Conservation (phyloP, 805 yeast species). For the Candida corydali region DNA sequence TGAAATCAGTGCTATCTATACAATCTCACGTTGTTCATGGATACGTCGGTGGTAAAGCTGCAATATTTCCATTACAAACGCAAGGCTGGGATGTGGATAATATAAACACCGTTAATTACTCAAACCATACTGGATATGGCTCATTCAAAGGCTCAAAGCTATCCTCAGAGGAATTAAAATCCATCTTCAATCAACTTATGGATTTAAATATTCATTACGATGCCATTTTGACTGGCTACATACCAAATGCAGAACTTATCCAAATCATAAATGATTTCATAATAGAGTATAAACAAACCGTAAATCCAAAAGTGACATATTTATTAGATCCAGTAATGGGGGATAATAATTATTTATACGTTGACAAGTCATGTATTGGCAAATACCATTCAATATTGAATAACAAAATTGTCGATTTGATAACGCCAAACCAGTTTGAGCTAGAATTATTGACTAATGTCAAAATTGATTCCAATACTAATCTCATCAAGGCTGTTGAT, state of each 20-base stretch:
- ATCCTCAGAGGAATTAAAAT: slow-evolving; percentile 36
- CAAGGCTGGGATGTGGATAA: slow-evolving; percentile 92
- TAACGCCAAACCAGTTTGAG: slow-evolving; percentile 92
- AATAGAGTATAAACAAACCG: slow-evolving; percentile 26
- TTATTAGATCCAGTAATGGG: slow-evolving; percentile 80
- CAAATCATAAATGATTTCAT: slow-evolving; percentile 30
- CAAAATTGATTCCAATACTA: slow-evolving; percentile 35
- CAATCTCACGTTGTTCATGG: slow-evolving; percentile 96
- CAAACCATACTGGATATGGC: slow-evolving; percentile 92
- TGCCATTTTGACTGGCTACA: slow-evolving; percentile 64
- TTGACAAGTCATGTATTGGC: slow-evolving; percentile 42
- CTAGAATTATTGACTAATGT: slow-evolving; percentile 63
- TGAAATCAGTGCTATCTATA: slow-evolving; percentile 30
- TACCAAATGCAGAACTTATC: slow-evolving; percentile 54
- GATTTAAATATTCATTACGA: slow-evolving; percentile 41
- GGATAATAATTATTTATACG: slow-evolving; percentile 69
- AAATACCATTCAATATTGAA: slow-evolving; percentile 41
- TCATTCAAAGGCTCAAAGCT: slow-evolving; percentile 55
- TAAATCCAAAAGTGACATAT: slow-evolving; percentile 41
- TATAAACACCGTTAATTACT: slow-evolving; percentile 80
- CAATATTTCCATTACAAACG: slow-evolving; percentile 82
- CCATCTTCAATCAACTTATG: slow-evolving; percentile 53
- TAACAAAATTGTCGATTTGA: slow-evolving; percentile 59
- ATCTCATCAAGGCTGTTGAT: slow-evolving; percentile 44
- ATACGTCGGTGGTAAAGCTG: slow-evolving; percentile 89